Conservation (phyloP, 2,329 filamentous ascomycete species). For the Hymenotorrendiella dingleyae region DNA sequence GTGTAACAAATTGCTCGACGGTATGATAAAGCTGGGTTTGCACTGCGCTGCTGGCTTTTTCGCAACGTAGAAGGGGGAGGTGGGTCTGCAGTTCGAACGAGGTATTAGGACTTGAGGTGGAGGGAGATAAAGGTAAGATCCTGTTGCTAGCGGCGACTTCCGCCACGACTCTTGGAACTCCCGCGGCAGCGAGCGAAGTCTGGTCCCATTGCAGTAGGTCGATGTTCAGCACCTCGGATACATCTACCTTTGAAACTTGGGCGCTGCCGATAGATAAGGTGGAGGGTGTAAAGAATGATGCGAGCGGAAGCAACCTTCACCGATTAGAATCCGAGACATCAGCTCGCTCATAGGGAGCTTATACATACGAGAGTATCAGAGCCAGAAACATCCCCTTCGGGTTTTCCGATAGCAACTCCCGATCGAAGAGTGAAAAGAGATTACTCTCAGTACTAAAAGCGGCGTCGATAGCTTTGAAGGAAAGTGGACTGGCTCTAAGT, state of each 20-base stretch:
- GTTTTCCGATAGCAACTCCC: neutral
- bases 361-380: neutral
- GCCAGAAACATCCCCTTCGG: neutral
- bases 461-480: neutral
- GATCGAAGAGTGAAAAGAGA: neutral
- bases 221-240: neutral
- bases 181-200: neutral
- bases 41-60: neutral
- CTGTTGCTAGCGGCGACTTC: neutral
- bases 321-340: too few relatives aligned
- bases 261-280: neutral
- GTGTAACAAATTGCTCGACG: too few relatives aligned
- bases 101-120: neutral
- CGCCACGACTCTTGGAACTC: neutral
- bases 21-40: neutral
- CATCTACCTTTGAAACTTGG: neutral
- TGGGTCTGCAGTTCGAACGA: neutral
- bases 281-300: neutral
- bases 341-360: too few relatives aligned
- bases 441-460: neutral
- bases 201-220: neutral
- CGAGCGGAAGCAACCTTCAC: neutral
- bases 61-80: neutral
- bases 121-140: neutral
- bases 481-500: neutral